Conservation (phyloP, 2,329 filamentous ascomycete genomes). For the Ascochyta lentis region DNA sequence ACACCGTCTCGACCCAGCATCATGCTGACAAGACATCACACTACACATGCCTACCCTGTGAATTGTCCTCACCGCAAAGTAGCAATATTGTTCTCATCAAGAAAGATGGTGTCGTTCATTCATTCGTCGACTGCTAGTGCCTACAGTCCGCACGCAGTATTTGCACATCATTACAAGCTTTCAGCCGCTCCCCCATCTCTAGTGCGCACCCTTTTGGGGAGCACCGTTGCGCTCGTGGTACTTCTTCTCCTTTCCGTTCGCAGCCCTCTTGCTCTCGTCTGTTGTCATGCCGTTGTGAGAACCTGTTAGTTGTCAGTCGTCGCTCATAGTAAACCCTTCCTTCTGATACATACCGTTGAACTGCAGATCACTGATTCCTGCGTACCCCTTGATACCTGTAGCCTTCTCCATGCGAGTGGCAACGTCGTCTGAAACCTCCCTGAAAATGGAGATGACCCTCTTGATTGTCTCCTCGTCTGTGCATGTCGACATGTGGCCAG, state of each 20-base stretch:
- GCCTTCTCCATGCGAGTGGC: slow-evolving; percentile 67
- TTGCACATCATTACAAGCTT: too few species aligned
- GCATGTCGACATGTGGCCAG: slow-evolving; percentile 67
- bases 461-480: slow-evolving; percentile 66
- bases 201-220: slow-evolving; percentile 38
- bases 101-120: background rate
- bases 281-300: slow-evolving; percentile 67
- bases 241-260: slow-evolving; percentile 57
- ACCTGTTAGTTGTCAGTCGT: slow-evolving; percentile 27
- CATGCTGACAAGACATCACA: background rate
- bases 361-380: slow-evolving; percentile 60
- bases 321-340: too few species aligned
- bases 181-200: background rate
- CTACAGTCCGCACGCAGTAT: background rate
- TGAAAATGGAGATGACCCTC: slow-evolving; percentile 70
- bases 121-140: background rate
- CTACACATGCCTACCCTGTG: background rate
- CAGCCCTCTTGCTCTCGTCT: slow-evolving; percentile 53
- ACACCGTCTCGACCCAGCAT: background rate
- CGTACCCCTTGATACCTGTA: slow-evolving; percentile 66
- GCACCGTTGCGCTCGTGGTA: slow-evolving; percentile 56
- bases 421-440: slow-evolving; percentile 66
- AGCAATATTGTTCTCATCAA: too few species aligned
- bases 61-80: too few species aligned
- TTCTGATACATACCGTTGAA: slow-evolving; percentile 56